Conservation (phyloP, 345 rosid genomes). For the Raphanus raphanistrum region DNA sequence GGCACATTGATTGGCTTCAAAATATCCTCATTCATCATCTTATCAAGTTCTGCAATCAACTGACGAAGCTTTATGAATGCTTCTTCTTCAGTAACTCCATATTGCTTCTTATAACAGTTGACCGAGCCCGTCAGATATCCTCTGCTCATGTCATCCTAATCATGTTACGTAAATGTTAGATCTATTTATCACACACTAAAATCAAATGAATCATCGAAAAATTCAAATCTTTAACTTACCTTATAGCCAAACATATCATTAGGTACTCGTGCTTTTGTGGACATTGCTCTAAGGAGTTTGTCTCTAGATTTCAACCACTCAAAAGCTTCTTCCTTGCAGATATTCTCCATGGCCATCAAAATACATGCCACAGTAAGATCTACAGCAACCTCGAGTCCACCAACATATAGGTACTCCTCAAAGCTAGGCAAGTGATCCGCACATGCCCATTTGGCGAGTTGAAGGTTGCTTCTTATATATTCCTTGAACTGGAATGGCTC, state of each 20-base stretch:
- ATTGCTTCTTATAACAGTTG: constrained; percentile 14
- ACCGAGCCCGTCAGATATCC: constrained; percentile 11
- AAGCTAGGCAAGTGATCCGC: not conserved
- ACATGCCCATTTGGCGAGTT: constrained; percentile 10
- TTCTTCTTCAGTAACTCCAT: constrained; percentile 15
- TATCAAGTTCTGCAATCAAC: not conserved
- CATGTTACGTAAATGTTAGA: not conserved
- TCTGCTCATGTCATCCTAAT: constrained; percentile 40
- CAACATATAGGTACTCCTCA: constrained; percentile 5
- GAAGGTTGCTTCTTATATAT: not conserved
- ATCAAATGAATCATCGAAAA: not conserved
- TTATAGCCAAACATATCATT: constrained; percentile 7
- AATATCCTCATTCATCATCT: constrained; percentile 16
- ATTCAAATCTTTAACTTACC: not conserved
- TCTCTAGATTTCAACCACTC: constrained; percentile 9
- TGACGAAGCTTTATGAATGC: not conserved
- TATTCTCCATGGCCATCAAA: not conserved
- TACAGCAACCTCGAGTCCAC: not conserved
- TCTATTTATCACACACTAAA: not conserved
- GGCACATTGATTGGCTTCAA: constrained; percentile 14
- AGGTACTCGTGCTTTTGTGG: not conserved
- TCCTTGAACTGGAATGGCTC: not conserved
- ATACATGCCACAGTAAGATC: not conserved
- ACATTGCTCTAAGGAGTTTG: not conserved
- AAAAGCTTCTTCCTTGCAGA: constrained; percentile 17